A percentile compares a stretch with the other conserved stretches of the same genome.
phyloP scores from a whole-genome alignment of 257 asterid species.

The Nicotiana sylvestris region DNA sequence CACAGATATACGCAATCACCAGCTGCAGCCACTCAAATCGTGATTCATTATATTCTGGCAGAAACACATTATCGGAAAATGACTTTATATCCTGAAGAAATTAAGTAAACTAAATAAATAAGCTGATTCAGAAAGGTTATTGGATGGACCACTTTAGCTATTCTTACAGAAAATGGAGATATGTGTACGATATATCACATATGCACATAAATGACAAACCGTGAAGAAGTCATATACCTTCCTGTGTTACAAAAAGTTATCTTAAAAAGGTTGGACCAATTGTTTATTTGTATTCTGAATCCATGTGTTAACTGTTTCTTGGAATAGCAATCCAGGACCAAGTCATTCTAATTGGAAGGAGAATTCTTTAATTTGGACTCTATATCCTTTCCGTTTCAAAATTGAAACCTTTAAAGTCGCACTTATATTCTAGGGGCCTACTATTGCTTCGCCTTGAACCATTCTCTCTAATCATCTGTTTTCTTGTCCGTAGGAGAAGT shows the following conservation, averaged over 20 bases:
- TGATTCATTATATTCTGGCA: background rate
- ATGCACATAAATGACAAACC: background rate
- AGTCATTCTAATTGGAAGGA: background rate
- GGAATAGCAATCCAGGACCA: background rate
- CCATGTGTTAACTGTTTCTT: background rate
- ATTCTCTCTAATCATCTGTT: background rate
- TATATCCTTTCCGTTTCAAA: background rate
- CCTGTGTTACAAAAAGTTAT: background rate
- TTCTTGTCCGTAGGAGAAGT: conserved; percentile 59
- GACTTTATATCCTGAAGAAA: background rate
- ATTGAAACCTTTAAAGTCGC: background rate
- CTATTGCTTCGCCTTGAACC: background rate
- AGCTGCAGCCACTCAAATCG: background rate
- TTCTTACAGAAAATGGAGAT: background rate
- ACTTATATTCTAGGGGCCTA: background rate
- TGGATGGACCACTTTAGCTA: conserved; percentile 3
- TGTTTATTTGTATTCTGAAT: background rate
- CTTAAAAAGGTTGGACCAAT: background rate
- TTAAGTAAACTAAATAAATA: background rate
- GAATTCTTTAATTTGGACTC: background rate
- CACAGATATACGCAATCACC: background rate
- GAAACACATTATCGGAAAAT: background rate
- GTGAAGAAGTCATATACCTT: background rate
- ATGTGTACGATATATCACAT: background rate
- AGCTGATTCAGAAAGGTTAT: background rate